Base-by-base conservation (phyloP, 1,284 basidiomycete species). In the Ustilago shanxiensis region DNA sequence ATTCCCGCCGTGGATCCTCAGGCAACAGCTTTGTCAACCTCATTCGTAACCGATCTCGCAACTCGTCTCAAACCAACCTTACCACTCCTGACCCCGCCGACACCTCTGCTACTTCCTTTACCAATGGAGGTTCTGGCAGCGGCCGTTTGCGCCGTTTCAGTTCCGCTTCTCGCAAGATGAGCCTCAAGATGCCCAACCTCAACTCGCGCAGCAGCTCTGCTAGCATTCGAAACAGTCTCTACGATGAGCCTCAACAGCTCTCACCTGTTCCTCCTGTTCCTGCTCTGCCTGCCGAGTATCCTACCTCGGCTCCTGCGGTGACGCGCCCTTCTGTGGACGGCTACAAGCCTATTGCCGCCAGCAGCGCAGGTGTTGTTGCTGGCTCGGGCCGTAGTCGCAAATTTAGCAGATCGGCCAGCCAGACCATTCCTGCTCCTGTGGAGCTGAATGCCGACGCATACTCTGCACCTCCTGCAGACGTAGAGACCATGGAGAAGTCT, bases 21-120 rank as follows among this genome's bases (percentile, higher is more conserved):
- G 58, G 52, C 44, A 67, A 64, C 41, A 69, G 69, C 63, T 71
- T 78, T 45, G 35, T 64, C 33, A 74, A 68, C 35, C 59, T 78
- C 28, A 41, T 76, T n/a, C 66, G 70, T 29, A 69, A 65, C 41
- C 70, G 73, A 14, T 67, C 69, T 55, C 66, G 70, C 44, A 73
- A 60, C 59, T 68, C 65, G 2, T 77, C 73, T 16, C 65, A 72
- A 33, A 72, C 65, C 58, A 71, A 77, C 45, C 60, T 78, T 58
- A 61, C 68, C 51, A 53, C 53, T 8, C 72, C 67, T 1, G 66
- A 65, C 3, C 55, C 54, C 5, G 62, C 52, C 5, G 63, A 66
- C 16, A 10, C 44, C 20, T 33, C 64, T 5, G 39, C 37, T n/a
- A 26, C 51, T 22, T 24, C 47, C 4, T 28, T 54, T 24, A 31